Conservation (phyloP, 495 filamentous ascomycete genomes). For the Penicillium waksmanii region DNA sequence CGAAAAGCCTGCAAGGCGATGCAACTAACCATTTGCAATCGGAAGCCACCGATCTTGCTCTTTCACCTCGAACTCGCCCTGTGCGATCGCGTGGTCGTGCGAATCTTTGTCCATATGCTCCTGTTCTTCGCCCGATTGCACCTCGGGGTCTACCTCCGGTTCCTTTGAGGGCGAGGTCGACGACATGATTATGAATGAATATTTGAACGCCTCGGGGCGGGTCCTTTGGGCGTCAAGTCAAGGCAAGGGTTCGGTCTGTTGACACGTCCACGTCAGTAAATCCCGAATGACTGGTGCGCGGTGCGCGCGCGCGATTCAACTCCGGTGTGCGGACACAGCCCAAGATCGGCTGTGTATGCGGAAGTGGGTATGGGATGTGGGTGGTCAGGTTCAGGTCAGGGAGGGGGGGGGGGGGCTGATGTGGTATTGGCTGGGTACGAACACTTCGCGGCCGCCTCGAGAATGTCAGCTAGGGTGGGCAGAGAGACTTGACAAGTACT, state of each 20-base stretch:
- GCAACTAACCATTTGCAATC: slow-evolving; percentile 98
- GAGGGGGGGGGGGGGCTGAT: slow-evolving; percentile 15
- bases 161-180: slow-evolving; percentile 87
- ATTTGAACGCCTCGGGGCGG: slow-evolving; percentile 28
- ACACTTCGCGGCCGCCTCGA: slow-evolving; percentile 50
- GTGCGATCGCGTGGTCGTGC: slow-evolving; percentile 65
- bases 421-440: slow-evolving; percentile 47
- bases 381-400: slow-evolving; percentile 21
- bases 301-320: slow-evolving; percentile 33
- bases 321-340: slow-evolving; percentile 26
- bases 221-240: slow-evolving; percentile 40
- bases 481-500: slow-evolving; percentile 39
- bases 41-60: slow-evolving; percentile 99
- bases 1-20: slow-evolving; percentile 55
- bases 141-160: slow-evolving; percentile 85
- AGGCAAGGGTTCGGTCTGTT: slow-evolving; percentile 42
- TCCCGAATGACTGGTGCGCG: slow-evolving; percentile 28
- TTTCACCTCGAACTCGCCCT: slow-evolving; percentile 97
- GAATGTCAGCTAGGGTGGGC: slow-evolving; percentile 34
- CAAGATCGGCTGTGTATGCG: slow-evolving; percentile 18
- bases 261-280: slow-evolving; percentile 54
- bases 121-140: slow-evolving; percentile 88
- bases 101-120: slow-evolving; percentile 72
- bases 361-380: slow-evolving; percentile 14
- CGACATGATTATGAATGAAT: slow-evolving; percentile 83